phyloP scores from a whole-genome alignment of 2,329 filamentous ascomycete genomes.

The Teratosphaeria zuluensis region DNA sequence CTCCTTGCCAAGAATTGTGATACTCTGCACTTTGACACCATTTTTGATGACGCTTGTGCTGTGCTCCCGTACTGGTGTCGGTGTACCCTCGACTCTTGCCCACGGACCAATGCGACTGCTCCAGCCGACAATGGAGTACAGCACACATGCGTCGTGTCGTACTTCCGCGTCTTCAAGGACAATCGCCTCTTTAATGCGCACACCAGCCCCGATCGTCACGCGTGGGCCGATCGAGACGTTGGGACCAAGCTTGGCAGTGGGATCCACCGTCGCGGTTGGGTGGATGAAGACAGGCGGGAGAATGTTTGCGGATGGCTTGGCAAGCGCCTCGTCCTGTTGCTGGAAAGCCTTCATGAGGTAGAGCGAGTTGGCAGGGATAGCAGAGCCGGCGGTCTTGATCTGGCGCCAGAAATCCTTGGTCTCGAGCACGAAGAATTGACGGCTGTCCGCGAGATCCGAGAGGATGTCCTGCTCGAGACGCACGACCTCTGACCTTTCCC shows the following conservation, averaged over 20 bases:
- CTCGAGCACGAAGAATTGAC: conserved; percentile 96
- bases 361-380: conserved; percentile 89
- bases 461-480: conserved; percentile 96
- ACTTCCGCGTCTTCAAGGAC: conserved; percentile 92
- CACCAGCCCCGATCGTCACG: conserved; percentile 73
- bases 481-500: conserved; percentile 73
- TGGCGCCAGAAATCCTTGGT: conserved; percentile 99
- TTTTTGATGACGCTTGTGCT: conserved; percentile 94
- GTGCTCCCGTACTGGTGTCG: conserved; percentile 77
- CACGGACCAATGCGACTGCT: conserved; percentile 92
- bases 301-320: conserved; percentile 74
- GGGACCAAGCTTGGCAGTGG: conserved; percentile 89
- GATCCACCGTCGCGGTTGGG: conserved; percentile 79
- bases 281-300: conserved; percentile 92
- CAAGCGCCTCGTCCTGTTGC: conserved; percentile 68
- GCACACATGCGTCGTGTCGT: conserved; percentile 89
- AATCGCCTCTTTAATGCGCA: conserved; percentile 88
- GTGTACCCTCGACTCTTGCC: conserved; percentile 93
- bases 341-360: conserved; percentile 94
- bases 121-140: conserved; percentile 97
- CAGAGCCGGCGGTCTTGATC: conserved; percentile 97
- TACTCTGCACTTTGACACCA: conserved; percentile 95
- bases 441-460: conserved; percentile 88
- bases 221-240: conserved; percentile 96
- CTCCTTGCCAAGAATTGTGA: conserved; percentile 95